Evolutionary conservation across 306 rosid genomes (phyloP).

Genomic region (Lathyrus tuberosus): DNA sequence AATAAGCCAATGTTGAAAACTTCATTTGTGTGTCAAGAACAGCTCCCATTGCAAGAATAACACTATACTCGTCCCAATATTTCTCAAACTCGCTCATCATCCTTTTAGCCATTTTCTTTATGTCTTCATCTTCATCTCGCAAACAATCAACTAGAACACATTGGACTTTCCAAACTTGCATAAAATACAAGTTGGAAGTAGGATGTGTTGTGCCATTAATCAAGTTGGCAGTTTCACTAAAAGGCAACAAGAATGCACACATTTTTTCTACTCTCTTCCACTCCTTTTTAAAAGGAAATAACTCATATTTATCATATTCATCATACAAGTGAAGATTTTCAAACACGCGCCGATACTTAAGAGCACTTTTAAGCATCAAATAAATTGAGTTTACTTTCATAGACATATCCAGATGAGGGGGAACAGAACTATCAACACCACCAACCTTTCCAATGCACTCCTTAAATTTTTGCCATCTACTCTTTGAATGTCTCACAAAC

Average conservation of each 20-base stretch:
- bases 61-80: slow-evolving; percentile 16
- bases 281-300: too few species aligned
- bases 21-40: slow-evolving; percentile 19
- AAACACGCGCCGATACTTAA: too few species aligned
- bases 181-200: slow-evolving; percentile 28
- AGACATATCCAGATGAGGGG: too few species aligned
- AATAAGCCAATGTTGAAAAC: slow-evolving; percentile 5
- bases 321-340: too few species aligned
- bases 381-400: too few species aligned
- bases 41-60: slow-evolving; percentile 12
- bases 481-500: too few species aligned
- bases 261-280: neutral
- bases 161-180: slow-evolving; percentile 25
- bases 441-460: too few species aligned
- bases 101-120: slow-evolving; percentile 18
- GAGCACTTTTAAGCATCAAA: too few species aligned
- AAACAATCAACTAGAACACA: slow-evolving; percentile 7
- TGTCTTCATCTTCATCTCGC: neutral
- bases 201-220: neutral
- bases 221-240: neutral
- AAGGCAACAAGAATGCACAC: neutral
- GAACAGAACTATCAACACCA: too few species aligned
- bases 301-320: too few species aligned
- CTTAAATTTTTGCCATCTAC: too few species aligned
- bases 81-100: neutral